Evolutionary conservation across 306 rosid genomes (phyloP).

Genomic region (Gleditsia sinensis): DNA sequence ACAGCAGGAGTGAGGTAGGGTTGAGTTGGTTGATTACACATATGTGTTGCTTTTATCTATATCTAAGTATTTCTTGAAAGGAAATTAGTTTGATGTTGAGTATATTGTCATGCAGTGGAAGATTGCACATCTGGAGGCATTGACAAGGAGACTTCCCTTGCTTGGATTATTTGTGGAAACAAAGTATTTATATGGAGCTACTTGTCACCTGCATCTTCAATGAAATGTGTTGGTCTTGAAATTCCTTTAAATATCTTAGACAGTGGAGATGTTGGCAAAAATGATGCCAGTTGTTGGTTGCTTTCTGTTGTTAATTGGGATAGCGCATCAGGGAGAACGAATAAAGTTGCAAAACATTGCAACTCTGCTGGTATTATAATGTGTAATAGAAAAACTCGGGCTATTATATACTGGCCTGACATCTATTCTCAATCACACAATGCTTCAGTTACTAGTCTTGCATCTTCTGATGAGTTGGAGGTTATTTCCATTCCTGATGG

Average conservation of each 20-base stretch:
- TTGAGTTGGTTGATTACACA: background rate
- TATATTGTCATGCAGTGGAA: slow-evolving; percentile 53
- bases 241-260: slow-evolving; percentile 51
- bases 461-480: slow-evolving; percentile 62
- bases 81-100: background rate
- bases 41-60: background rate
- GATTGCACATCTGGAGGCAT: slow-evolving; percentile 68
- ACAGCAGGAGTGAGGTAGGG: background rate
- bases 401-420: slow-evolving; percentile 81
- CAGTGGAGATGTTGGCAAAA: slow-evolving; percentile 43
- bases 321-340: slow-evolving; percentile 36
- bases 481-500: slow-evolving; percentile 41
- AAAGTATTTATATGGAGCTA: slow-evolving; percentile 80
- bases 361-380: slow-evolving; percentile 63
- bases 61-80: background rate
- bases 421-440: slow-evolving; percentile 53
- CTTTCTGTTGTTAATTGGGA: slow-evolving; percentile 75
- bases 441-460: slow-evolving; percentile 55
- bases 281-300: slow-evolving; percentile 66
- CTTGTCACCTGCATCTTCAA: slow-evolving; percentile 57
- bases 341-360: slow-evolving; percentile 53
- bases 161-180: slow-evolving; percentile 80
- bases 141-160: slow-evolving; percentile 72
- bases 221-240: slow-evolving; percentile 71
- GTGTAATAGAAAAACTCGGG: slow-evolving; percentile 63